Conservation (phyloP, 2,329 filamentous ascomycete species). For the Raffaelea albimanens region DNA sequence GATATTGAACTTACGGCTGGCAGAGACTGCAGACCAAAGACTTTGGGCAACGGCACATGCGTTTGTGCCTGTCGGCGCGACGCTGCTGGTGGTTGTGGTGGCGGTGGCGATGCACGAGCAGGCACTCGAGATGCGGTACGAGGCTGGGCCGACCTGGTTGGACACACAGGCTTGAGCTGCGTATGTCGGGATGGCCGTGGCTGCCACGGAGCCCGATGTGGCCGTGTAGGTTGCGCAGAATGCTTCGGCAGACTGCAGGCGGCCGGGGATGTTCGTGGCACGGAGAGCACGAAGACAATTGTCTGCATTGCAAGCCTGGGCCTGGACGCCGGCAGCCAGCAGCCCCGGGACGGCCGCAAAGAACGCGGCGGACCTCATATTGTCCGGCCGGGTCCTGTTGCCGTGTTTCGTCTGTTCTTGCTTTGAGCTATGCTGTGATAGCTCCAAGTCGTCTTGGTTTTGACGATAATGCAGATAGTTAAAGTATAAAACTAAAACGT, state of each 20-base stretch:
- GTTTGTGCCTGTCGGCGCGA: background rate
- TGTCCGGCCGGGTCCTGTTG: background rate
- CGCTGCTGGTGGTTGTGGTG: conserved; percentile 2
- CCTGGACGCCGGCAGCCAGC: background rate
- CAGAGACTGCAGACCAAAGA: conserved; percentile 10
- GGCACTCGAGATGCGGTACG: background rate
- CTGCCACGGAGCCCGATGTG: background rate
- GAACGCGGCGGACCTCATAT: background rate
- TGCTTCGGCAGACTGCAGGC: conserved; percentile 19
- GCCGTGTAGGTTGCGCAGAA: conserved; percentile 18
- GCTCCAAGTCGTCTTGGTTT: too few species aligned
- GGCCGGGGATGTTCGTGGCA: conserved; percentile 21
- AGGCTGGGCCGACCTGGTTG: conserved; percentile 1
- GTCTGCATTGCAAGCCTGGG: conserved; percentile 16
- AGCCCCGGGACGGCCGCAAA: background rate
- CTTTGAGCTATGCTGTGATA: too few species aligned
- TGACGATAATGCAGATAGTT: too few species aligned
- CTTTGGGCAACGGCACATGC: conserved; percentile 13
- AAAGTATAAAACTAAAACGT: too few species aligned
- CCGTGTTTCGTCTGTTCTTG: background rate
- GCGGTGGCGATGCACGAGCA: background rate
- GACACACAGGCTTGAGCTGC: background rate
- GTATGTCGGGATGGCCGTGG: background rate
- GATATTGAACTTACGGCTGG: background rate
- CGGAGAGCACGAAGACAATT: conserved; percentile 26